Base-by-base conservation (phyloP, 306 rosid genomes). In the Crataegus laevigata region DNA sequence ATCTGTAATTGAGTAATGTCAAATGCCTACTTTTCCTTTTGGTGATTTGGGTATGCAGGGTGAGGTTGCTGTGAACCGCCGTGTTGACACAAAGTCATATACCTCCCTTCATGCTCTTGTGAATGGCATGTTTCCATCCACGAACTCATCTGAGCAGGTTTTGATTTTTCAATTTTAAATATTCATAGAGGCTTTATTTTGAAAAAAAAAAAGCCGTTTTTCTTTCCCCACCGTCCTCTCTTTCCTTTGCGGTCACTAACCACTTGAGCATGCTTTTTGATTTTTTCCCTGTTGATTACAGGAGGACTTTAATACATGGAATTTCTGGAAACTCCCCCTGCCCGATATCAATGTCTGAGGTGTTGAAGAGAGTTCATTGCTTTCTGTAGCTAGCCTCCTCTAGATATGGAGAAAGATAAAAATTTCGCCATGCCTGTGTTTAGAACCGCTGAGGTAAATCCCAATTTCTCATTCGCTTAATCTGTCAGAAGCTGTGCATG, bases 271-370 rank as follows among this genome's bases (percentile, higher is more conserved):
- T 57, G 61, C 61, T n/a, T 57, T 57, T 57, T 11, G 9, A n/a
- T 57, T 15, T 63, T 30, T 7, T 18, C 24, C 15, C 22, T 40
- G 40, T 70, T 78, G 70, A 28, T 77, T 81, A 47, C 91, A 92
- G 99, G 98, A 96, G 90, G 98, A 96, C 81, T 92, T 67, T 69
- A 96, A 96, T 82, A 77, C 96, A 22, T 96, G 99, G 99, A 96
- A 96, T 84, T 96, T 30, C 88, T 96, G 99, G 99, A 96, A 78
- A 83, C 71, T 96, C 64, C 91, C 97, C 13, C 90, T 85, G 67
- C 81, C 84, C 29, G 47, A 3, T 66, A 42, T 88, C 17, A 80
- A 81, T 76, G 52, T 72, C 72, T 96, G 88, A 90, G 69, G 61
- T 22, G 70, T 63, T 40, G 13, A 36, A 55, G 52, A 32, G 40